Conservation (phyloP, 2,329 filamentous ascomycete species). For the Alternaria hordeiaustralica region DNA sequence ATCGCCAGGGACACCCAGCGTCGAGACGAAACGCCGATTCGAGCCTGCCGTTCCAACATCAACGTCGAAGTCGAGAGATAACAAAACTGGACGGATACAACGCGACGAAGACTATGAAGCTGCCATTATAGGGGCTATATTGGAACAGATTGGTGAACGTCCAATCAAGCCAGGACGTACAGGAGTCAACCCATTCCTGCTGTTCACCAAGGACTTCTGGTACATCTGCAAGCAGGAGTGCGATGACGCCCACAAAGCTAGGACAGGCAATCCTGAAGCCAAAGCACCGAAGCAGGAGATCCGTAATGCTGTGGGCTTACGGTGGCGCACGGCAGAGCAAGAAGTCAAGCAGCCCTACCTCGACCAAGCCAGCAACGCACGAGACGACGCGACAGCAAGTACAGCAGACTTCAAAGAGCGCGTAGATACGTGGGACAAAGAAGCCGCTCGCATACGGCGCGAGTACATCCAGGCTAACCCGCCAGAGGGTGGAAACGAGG, state of each 20-base stretch:
- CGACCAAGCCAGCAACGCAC: constrained; percentile 74
- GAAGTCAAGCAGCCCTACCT: constrained; percentile 80
- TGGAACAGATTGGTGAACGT: constrained; percentile 72
- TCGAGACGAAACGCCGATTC: constrained; percentile 33
- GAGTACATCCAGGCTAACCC: constrained; percentile 51
- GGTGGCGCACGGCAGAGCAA: constrained; percentile 81
- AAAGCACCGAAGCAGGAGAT: constrained; percentile 76
- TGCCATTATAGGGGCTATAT: constrained; percentile 63
- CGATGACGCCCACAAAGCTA: constrained; percentile 68
- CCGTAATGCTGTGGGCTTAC: constrained; percentile 81
- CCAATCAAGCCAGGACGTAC: constrained; percentile 75
- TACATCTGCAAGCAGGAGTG: constrained; percentile 68
- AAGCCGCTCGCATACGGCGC: constrained; percentile 59
- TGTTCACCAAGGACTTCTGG: constrained; percentile 83
- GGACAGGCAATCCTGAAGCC: constrained; percentile 69
- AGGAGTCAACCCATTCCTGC: constrained; percentile 82
- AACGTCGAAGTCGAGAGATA: constrained; percentile 11
- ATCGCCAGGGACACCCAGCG: constrained; percentile 13
- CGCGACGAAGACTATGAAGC: constrained; percentile 60
- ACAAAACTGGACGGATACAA: constrained; percentile 32
- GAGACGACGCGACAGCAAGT: constrained; percentile 66
- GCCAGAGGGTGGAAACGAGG: constrained; percentile 38
- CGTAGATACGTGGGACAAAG: constrained; percentile 74
- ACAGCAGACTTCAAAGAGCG: constrained; percentile 66
- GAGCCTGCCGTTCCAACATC: constrained; percentile 20